phyloP scores from a whole-genome alignment of 2,329 filamentous ascomycete genomes.

The Rutstroemia sp. region DNA sequence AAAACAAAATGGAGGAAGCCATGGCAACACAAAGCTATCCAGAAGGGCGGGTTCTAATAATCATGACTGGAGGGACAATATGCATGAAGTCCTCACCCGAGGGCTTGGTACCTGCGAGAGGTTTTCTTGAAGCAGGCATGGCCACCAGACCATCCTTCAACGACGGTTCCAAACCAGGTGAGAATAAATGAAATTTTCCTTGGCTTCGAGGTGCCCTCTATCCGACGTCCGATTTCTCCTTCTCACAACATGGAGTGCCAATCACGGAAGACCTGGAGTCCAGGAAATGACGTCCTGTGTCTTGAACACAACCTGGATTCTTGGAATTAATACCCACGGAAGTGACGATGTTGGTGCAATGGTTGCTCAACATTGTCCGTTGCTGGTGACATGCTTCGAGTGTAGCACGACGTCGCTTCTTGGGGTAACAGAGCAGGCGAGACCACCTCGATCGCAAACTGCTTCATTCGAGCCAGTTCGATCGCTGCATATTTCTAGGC shows the following conservation, averaged over 20 bases:
- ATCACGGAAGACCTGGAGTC: background rate
- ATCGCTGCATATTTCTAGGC: too few relatives aligned
- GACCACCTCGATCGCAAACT: background rate
- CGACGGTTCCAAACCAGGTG: constrained; percentile 49
- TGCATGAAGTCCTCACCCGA: constrained; percentile 63
- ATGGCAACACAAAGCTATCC: constrained; percentile 28
- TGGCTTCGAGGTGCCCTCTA: background rate
- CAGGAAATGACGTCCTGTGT: constrained; percentile 6
- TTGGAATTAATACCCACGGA: background rate
- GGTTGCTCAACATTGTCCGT: background rate
- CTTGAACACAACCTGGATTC: background rate
- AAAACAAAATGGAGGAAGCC: background rate
- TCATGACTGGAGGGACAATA: constrained; percentile 63
- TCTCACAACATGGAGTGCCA: too few relatives aligned
- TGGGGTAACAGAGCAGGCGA: background rate
- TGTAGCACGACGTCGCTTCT: background rate
- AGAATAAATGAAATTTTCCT: constrained; percentile 5
- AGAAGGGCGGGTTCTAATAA: constrained; percentile 55
- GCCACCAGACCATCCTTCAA: constrained; percentile 61
- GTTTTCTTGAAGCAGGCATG: constrained; percentile 59
- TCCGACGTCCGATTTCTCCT: background rate
- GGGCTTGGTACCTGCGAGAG: constrained; percentile 51
- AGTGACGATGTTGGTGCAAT: constrained; percentile 3
- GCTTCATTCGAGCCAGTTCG: background rate
- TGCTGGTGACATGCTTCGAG: background rate